These are phyloP conservation scores for Beauveria sp. DNA, from an alignment of 2,329 filamentous ascomycete species.

Conservation along the genomic window DNA sequence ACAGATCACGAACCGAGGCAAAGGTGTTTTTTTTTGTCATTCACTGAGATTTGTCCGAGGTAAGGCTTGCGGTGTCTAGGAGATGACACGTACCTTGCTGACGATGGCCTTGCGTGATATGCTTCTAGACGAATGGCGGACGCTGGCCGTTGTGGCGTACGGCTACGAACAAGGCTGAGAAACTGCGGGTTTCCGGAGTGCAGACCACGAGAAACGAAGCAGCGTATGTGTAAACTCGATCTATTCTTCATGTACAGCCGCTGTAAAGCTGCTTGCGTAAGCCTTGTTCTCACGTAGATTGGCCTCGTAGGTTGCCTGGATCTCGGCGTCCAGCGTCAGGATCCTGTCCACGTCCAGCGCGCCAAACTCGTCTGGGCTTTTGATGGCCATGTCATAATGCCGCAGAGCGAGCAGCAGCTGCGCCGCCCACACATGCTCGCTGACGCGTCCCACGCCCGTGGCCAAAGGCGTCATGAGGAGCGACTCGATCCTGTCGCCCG, in stretches of 20 bases:
- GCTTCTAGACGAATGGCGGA: not conserved
- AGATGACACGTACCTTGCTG: not conserved
- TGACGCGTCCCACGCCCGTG: constrained; percentile 39
- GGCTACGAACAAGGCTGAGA: not conserved
- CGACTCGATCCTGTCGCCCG: constrained; percentile 27
- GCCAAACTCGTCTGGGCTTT: constrained; percentile 35
- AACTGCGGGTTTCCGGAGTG: not conserved
- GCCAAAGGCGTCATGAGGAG: constrained; percentile 46
- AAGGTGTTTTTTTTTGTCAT: no score
- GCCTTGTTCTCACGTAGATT: not conserved
- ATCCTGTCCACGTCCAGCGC: constrained; percentile 18
- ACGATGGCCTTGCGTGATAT: not conserved
- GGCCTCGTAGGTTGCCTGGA: not conserved
- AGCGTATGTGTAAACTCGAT: no score
- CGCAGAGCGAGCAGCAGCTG: constrained; percentile 44
- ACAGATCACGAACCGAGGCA: no score
- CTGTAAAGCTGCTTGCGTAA: not conserved
- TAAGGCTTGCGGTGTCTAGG: no score
- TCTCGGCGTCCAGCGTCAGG: constrained; percentile 1
- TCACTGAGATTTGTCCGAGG: no score
- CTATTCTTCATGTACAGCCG: not conserved
- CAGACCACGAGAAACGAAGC: no score
- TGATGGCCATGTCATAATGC: constrained; percentile 40
- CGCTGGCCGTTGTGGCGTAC: not conserved
- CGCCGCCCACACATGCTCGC: constrained; percentile 38